Evolutionary conservation across 2,329 filamentous ascomycete species (phyloP), one percentile per base, ranked within the genome.

Genomic region (Trichoderma semiorbis): DNA sequence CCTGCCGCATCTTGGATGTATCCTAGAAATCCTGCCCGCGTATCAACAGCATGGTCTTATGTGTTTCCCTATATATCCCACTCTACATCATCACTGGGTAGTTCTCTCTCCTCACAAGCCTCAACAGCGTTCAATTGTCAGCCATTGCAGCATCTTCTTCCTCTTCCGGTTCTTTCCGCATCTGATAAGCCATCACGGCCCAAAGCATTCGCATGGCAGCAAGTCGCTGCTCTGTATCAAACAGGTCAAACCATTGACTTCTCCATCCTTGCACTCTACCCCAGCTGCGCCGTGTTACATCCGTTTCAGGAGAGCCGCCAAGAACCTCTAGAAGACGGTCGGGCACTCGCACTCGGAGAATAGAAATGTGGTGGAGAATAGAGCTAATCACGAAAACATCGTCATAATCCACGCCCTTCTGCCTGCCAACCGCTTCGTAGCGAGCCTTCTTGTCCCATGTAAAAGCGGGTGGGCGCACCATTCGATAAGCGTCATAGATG

Each of bases 401-500:
- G 74, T 91, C 89, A 75, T 86, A 86, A 39, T 82, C 82, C 2
- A 79, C 81, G 2, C 85, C 85, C 1, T 75, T 75, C 12, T 79
- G 78, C 73, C 85, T 86, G 6, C 89, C 89, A 71, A 91, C 87
- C 26, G 88, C 84, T 73, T 83, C 79, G 77, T 91, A 91, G 39
- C 84, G 82, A 34, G 86, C 84, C 79, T 89, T 90, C 72, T 82
- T 83, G 76, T 91, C 89, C 89, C 89, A 91, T 26, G 84, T 86
- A 7, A 84, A 81, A 11, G 86, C 80, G 0, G 89, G 89, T 10
- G 86, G 87, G 2, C 87, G 84, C 58, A 91, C 83, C 84, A 88
- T 90, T 71, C 89, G 85, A 79, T 91, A 91, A 75, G 84, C 87
- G 77, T 91, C 89, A 77, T 91, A 91, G 61, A 90, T 84, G 73